These are phyloP conservation scores for Eimeria necatrix DNA, from an alignment of 169 alveolate species.

Conservation along the genomic window DNA sequence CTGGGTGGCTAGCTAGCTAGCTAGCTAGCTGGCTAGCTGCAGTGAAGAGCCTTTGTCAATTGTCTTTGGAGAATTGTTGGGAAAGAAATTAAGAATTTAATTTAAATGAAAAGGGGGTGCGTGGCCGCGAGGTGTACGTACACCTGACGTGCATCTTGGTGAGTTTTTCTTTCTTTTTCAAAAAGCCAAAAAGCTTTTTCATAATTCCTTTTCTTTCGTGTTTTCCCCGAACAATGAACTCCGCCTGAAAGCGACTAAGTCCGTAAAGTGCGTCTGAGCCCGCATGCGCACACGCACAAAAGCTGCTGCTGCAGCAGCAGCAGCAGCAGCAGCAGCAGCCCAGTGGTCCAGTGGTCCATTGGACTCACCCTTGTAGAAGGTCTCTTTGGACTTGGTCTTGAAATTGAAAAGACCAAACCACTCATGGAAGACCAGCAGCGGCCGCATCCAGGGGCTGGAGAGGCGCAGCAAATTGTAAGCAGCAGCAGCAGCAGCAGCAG, in stretches of 20 bases:
- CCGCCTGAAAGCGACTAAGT: neutral
- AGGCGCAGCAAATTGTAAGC: neutral
- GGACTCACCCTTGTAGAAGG: too few relatives aligned
- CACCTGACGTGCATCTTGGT: slow-evolving; percentile 29
- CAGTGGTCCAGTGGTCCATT: too few relatives aligned
- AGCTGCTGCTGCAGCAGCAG: too few relatives aligned
- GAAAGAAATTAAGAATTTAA: too few relatives aligned
- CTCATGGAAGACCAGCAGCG: slow-evolving; percentile 19
- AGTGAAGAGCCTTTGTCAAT: too few relatives aligned
- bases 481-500: neutral
- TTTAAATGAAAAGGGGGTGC: too few relatives aligned
- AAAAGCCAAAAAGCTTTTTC: neutral
- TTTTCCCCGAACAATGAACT: neutral
- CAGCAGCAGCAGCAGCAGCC: too few relatives aligned
- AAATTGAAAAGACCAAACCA: slow-evolving; percentile 16
- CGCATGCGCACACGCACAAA: too few relatives aligned
- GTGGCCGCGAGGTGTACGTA: neutral
- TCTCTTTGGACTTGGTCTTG: neutral
- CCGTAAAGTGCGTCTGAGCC: slow-evolving; percentile 2
- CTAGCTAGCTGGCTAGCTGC: too few relatives aligned
- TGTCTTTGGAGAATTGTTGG: too few relatives aligned
- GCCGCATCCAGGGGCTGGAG: slow-evolving; percentile 47
- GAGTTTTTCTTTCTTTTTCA: neutral
- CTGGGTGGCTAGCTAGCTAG: too few relatives aligned
- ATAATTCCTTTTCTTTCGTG: neutral